Percentiles rank a stretch among this genome's conserved stretches.
phyloP scores from a whole-genome alignment of 2,329 filamentous ascomycete species.

The Paramyrothecium roridum region DNA sequence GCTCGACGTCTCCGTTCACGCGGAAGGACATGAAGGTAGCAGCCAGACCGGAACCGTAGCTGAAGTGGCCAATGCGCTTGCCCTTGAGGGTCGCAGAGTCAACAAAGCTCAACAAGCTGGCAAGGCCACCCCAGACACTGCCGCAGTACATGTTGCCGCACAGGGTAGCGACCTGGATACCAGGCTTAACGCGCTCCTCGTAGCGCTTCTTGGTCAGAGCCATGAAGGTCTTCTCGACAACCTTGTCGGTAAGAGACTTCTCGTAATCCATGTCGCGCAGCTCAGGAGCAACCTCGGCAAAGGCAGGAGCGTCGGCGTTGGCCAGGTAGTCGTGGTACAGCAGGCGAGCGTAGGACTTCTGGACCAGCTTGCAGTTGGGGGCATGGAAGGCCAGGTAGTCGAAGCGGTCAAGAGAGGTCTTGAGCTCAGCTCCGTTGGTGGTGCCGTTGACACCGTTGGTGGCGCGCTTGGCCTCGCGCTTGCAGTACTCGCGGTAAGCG shows the following conservation, averaged over 20 bases:
- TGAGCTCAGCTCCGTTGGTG: slow-evolving; percentile 45
- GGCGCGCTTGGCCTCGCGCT: slow-evolving; percentile 62
- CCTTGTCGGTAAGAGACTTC: slow-evolving; percentile 77
- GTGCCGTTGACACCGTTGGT: slow-evolving; percentile 47
- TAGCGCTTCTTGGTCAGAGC: slow-evolving; percentile 79
- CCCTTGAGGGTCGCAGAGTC: slow-evolving; percentile 61
- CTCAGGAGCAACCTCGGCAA: slow-evolving; percentile 73
- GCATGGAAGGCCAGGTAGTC: slow-evolving; percentile 82
- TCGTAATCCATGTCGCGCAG: slow-evolving; percentile 76
- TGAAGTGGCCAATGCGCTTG: slow-evolving; percentile 75
- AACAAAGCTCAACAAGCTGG: slow-evolving; percentile 64
- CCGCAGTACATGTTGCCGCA: slow-evolving; percentile 69
- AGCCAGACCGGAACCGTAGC: slow-evolving; percentile 74
- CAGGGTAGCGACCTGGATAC: slow-evolving; percentile 73
- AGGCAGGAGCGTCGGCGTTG: slow-evolving; percentile 64
- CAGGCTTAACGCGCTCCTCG: slow-evolving; percentile 70
- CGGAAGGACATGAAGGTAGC: slow-evolving; percentile 72
- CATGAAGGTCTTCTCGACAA: slow-evolving; percentile 86
- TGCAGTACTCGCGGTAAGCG: slow-evolving; percentile 77
- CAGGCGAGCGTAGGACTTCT: slow-evolving; percentile 80
- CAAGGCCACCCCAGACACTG: slow-evolving; percentile 75
- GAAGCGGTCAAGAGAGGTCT: slow-evolving; percentile 73
- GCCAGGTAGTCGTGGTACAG: slow-evolving; percentile 82
- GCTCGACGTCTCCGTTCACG: slow-evolving; percentile 66
- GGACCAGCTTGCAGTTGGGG: slow-evolving; percentile 82